These are phyloP conservation scores for Eremochloa ophiuroides DNA, from an alignment of 176 grass and related monocot genomes.

Conservation along the genomic window DNA sequence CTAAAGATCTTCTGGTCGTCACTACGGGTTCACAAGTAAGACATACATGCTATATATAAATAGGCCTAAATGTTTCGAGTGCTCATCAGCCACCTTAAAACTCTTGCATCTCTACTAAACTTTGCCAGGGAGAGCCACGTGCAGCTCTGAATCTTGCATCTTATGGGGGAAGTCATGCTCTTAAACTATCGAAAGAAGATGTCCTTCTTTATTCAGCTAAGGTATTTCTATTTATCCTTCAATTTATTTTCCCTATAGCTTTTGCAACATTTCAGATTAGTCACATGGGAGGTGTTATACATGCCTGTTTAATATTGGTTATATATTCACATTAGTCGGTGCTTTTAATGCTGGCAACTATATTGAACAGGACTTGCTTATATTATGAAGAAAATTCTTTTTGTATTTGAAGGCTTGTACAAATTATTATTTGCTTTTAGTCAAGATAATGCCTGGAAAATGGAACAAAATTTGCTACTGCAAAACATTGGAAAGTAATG, in stretches of 20 bases:
- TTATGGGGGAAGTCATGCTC: conserved; percentile 85
- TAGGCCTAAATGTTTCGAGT: conserved; percentile 14
- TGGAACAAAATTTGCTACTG: neutral
- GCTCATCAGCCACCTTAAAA: conserved; percentile 18
- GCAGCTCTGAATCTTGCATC: conserved; percentile 97
- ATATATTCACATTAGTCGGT: neutral
- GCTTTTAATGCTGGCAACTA: neutral
- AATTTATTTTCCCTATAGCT: conserved; percentile 1
- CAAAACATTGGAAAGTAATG: neutral
- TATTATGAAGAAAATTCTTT: conserved; percentile 15
- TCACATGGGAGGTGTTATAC: conserved; percentile 2
- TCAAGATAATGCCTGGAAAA: neutral
- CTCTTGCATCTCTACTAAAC: conserved; percentile 30
- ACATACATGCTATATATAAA: conserved; percentile 27
- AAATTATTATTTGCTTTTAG: conserved; percentile 11
- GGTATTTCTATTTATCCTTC: conserved; percentile 41
- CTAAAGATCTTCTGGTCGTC: conserved; percentile 91
- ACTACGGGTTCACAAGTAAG: conserved; percentile 99
- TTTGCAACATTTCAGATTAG: conserved; percentile 11
- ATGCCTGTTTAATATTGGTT: conserved; percentile 16
- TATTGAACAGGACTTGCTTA: conserved; percentile 7
- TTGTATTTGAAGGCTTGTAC: neutral
- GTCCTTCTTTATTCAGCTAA: conserved; percentile 94
- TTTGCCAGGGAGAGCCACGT: conserved; percentile 85
- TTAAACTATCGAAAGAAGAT: conserved; percentile 90